phyloP scores from a whole-genome alignment of 2,329 filamentous ascomycete species.

The Paecilomyces sp. region DNA sequence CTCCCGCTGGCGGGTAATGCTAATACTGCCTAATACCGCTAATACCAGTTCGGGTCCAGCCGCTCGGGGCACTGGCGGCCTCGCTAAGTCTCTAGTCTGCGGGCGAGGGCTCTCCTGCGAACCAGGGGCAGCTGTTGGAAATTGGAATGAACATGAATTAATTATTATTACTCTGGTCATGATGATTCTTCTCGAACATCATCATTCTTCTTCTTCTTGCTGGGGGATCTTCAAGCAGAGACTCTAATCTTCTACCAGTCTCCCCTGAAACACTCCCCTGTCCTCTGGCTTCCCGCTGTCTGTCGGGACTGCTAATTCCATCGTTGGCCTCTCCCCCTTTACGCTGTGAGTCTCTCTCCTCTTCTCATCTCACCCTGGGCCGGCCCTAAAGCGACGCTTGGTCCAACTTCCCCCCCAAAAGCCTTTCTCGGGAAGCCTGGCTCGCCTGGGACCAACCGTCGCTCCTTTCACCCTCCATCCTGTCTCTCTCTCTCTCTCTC shows the following conservation, averaged over 20 bases:
- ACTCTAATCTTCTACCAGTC: too few relatives aligned
- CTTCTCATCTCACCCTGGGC: background rate
- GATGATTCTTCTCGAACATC: too few relatives aligned
- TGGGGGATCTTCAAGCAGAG: too few relatives aligned
- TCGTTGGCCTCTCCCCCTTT: background rate
- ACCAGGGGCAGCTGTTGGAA: background rate
- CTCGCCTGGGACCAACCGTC: background rate
- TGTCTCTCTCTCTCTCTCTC: slow-evolving; percentile 3
- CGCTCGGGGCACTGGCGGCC: background rate
- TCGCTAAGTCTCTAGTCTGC: background rate
- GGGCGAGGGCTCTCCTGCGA: background rate
- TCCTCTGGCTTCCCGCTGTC: too few relatives aligned
- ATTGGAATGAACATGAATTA: background rate
- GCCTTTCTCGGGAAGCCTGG: background rate
- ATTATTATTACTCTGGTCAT: background rate
- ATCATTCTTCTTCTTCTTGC: too few relatives aligned
- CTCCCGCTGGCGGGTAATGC: background rate
- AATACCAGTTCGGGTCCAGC: background rate
- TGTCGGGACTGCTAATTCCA: too few relatives aligned
- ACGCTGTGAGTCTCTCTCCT: background rate
- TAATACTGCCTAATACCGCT: too few relatives aligned
- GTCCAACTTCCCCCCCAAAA: background rate
- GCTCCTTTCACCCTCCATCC: background rate
- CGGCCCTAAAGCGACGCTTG: background rate
- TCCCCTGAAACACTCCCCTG: too few relatives aligned